Conservation (phyloP, 2,329 filamentous ascomycete species). For the Cladosporium colombiae region DNA sequence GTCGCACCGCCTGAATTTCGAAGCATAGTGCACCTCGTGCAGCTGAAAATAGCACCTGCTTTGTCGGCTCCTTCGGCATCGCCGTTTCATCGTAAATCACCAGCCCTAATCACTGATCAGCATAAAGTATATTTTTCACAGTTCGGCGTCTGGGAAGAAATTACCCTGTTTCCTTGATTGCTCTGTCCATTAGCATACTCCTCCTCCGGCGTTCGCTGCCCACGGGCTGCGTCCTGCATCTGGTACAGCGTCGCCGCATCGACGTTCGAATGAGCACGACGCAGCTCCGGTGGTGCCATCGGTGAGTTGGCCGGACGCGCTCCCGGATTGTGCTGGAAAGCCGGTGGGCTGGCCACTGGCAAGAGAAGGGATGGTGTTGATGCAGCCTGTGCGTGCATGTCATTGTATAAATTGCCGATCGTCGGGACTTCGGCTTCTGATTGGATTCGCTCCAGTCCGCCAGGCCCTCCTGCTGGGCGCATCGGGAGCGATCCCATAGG, state of each 20-base stretch:
- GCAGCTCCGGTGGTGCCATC: conserved; percentile 73
- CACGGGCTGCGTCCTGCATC: conserved; percentile 65
- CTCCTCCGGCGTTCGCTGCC: conserved; percentile 33
- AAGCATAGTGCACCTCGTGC: neutral
- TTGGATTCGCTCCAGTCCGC: conserved; percentile 56
- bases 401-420: conserved; percentile 43
- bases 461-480: conserved; percentile 28
- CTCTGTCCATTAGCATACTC: conserved; percentile 23
- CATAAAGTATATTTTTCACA: conserved; percentile 42
- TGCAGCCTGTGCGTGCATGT: conserved; percentile 10
- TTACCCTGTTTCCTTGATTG: conserved; percentile 16
- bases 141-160: conserved; percentile 18
- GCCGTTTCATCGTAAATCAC: conserved; percentile 17
- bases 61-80: conserved; percentile 13
- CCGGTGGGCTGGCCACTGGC: conserved; percentile 75
- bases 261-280: conserved; percentile 79
- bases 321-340: conserved; percentile 74
- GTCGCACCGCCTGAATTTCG: neutral
- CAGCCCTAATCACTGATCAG: conserved; percentile 35
- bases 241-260: conserved; percentile 80
- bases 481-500: conserved; percentile 21
- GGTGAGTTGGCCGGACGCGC: conserved; percentile 69
- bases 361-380: conserved; percentile 52
- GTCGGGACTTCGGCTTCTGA: conserved; percentile 58
- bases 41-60: conserved; percentile 11